phyloP scores from a whole-genome alignment of 352 stramenopile species.

The Saprolegnia parasitica region DNA sequence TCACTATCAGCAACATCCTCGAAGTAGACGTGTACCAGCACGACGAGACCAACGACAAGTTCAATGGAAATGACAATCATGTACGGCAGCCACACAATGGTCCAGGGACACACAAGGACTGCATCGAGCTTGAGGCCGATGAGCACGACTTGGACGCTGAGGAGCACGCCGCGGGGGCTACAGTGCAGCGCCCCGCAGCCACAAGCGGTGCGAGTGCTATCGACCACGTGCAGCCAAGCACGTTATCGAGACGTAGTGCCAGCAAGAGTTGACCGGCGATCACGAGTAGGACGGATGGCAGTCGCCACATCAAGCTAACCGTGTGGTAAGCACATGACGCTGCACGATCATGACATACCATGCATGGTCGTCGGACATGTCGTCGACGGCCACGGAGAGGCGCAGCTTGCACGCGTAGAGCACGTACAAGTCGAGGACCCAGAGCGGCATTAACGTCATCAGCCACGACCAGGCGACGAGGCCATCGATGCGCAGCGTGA shows the following conservation, averaged over 20 bases:
- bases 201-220: neutral
- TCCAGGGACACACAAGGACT: neutral
- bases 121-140: neutral
- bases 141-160: neutral
- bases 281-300: no score
- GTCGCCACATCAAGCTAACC: no score
- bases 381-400: neutral
- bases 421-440: neutral
- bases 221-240: neutral
- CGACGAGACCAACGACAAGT: neutral
- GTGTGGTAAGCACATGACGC: no score
- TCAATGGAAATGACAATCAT: neutral
- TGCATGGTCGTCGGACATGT: no score
- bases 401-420: no score
- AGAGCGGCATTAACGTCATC: neutral
- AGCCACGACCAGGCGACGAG: neutral
- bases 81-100: neutral
- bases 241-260: no score
- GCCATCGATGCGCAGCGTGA: neutral
- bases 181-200: neutral
- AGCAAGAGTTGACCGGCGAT: no score
- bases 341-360: no score
- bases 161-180: neutral
- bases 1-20: neutral
- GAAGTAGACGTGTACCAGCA: neutral